phyloP scores from a whole-genome alignment of 2,329 filamentous ascomycete species.

The Parafenestella ontariensis region DNA sequence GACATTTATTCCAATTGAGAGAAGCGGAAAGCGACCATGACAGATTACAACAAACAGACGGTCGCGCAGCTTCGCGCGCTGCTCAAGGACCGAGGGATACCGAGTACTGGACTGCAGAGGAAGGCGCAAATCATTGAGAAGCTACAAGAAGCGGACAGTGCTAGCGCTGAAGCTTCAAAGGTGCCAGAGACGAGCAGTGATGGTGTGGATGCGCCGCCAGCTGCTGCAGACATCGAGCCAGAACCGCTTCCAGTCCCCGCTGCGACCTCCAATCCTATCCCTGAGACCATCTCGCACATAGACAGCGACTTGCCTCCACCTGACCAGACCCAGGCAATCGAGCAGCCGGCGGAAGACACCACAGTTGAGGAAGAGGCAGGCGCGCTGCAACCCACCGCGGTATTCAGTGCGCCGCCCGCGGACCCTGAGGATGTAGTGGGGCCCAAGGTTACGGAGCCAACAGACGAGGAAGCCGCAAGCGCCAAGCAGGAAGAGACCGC shows the following conservation, averaged over 20 bases:
- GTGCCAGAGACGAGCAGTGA: constrained; percentile 6
- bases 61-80: constrained; percentile 56
- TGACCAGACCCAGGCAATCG: constrained; percentile 17
- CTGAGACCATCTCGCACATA: constrained; percentile 31
- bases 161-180: constrained; percentile 14
- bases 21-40: constrained; percentile 25
- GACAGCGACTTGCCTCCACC: constrained; percentile 26
- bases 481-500: constrained; percentile 7
- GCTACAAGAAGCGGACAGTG: constrained; percentile 44
- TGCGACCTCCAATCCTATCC: constrained; percentile 23
- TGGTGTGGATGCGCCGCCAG: constrained; percentile 8
- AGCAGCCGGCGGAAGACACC: constrained; percentile 21
- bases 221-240: constrained; percentile 1
- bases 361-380: constrained; percentile 24
- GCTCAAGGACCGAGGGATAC: constrained; percentile 56
- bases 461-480: constrained; percentile 17
- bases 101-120: constrained; percentile 54
- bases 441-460: constrained; percentile 23
- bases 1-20: neutral
- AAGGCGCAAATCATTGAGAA: constrained; percentile 59
- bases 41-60: constrained; percentile 56
- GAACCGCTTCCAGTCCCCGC: constrained; percentile 14
- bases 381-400: constrained; percentile 18
- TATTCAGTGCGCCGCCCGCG: constrained; percentile 23
- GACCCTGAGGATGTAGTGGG: constrained; percentile 26